phyloP scores from a whole-genome alignment of 2,329 filamentous ascomycete genomes.

The Fusarium begoniae region DNA sequence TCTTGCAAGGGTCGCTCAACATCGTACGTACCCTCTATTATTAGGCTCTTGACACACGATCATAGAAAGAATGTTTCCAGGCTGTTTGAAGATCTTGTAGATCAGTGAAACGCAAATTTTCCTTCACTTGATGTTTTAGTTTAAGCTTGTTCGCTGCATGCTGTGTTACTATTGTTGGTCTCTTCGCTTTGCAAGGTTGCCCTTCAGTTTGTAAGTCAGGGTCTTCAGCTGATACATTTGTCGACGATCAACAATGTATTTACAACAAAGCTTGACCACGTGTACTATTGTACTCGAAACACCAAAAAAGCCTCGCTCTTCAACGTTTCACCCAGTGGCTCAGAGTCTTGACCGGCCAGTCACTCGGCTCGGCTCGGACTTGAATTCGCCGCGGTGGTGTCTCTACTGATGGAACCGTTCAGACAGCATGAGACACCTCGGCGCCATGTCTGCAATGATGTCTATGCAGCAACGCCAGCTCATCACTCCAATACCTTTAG shows the following conservation, averaged over 20 bases:
- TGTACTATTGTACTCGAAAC: background rate
- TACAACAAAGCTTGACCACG: background rate
- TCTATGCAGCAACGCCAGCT: background rate
- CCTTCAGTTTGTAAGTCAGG: background rate
- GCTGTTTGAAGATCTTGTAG: slow-evolving; percentile 3
- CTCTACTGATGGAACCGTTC: background rate
- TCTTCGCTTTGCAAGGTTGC: background rate
- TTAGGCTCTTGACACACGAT: background rate
- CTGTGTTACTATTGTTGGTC: background rate
- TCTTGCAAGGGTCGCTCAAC: background rate
- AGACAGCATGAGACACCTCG: background rate
- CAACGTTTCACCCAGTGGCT: background rate
- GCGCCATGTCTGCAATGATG: background rate
- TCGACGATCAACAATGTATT: background rate
- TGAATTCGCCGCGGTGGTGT: background rate
- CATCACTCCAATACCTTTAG: background rate
- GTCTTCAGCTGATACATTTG: background rate
- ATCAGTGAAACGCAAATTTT: background rate
- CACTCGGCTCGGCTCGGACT: slow-evolving; percentile 27
- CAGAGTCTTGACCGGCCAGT: slow-evolving; percentile 7
- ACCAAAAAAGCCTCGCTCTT: background rate
- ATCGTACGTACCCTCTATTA: background rate
- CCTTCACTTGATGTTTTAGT: background rate
- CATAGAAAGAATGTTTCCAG: background rate
- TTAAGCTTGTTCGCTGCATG: background rate